Conservation (phyloP, 2,329 filamentous ascomycete species). For the Scopulariopsis brevicaulis region DNA sequence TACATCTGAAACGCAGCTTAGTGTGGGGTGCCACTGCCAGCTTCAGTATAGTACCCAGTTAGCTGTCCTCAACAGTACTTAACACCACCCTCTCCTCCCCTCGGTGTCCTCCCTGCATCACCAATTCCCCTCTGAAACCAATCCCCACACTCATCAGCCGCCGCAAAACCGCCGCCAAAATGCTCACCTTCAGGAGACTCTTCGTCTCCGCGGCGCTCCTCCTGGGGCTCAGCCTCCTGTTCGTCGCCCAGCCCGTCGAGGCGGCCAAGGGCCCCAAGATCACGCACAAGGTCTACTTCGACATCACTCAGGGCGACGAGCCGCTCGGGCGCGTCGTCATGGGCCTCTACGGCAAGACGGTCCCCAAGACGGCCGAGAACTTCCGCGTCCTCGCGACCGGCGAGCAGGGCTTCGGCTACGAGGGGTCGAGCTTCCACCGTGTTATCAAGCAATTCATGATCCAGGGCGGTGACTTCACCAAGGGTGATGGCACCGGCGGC, state of each 20-base stretch:
- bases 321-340: constrained; percentile 64
- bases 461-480: constrained; percentile 82
- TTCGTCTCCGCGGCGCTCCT: constrained; percentile 65
- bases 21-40: neutral
- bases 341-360: constrained; percentile 79
- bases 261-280: constrained; percentile 85
- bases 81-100: neutral
- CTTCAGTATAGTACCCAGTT: neutral
- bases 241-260: constrained; percentile 64
- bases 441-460: constrained; percentile 91
- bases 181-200: constrained; percentile 65
- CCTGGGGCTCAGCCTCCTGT: constrained; percentile 60
- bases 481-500: constrained; percentile 70
- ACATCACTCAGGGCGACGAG: constrained; percentile 68
- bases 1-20: neutral
- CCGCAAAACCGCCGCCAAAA: constrained; percentile 27
- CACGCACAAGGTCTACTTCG: constrained; percentile 90
- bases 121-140: neutral
- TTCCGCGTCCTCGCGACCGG: constrained; percentile 73
- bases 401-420: constrained; percentile 77
- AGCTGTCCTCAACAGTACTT: neutral
- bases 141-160: neutral
- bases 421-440: constrained; percentile 76
- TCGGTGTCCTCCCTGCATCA: neutral
- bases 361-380: constrained; percentile 65